Base-by-base conservation (phyloP, 257 asterid genomes). In the Catharanthus roseus region DNA sequence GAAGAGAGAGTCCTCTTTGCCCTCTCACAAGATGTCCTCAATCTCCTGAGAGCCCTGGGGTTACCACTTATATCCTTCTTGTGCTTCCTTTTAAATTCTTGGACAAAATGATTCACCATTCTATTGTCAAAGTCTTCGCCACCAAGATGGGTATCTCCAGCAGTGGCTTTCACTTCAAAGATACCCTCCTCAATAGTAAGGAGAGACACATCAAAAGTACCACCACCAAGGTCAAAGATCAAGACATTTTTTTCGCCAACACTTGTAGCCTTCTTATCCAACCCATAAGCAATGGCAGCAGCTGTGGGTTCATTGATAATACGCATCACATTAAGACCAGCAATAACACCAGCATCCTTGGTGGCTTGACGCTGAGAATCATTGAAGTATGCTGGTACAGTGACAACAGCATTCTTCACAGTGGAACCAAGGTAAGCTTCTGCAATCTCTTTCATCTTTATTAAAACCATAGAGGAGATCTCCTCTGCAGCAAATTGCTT, bases 211-310 rank as follows among this genome's bases (percentile, higher is more conserved):
- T 90, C 97, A 33, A 90, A 90, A 6, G 97, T 90, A 29, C 95
- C 96, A 66, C 96, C 95, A 55, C 96, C 95, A 75, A 88, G 95
- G 74, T 90, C 95, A 42, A 90, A 90, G 68, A 90, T 90, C 78
- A 90, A 39, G 21, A 90, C 92, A 72, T 90, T 90, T 84, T 90
- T 90, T 83, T 88, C 97, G 7, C 95, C 91, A 4, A 84, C 92
- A 44, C 95, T 90, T 24, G 90, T 86, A 1, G 93, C 92, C 81
- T 88, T 90, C 85, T 88, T 90, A 83, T 90, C 96, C 69, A 90
- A 82, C 51, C 96, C 96, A 36, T 90, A 90, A 23, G 96, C 96
- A 80, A 90, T 90, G 66, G 96, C 96, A n/a, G 96, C 96, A 36
- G 95, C 95, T 0, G 95, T 88, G 56, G 96, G 96, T 81, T 90